Percentiles rank a stretch among this genome's conserved stretches.
These are phyloP conservation scores for Stephania yunnanensis DNA, from an alignment of 164 flowering plant genomes.

Conservation along the genomic window DNA sequence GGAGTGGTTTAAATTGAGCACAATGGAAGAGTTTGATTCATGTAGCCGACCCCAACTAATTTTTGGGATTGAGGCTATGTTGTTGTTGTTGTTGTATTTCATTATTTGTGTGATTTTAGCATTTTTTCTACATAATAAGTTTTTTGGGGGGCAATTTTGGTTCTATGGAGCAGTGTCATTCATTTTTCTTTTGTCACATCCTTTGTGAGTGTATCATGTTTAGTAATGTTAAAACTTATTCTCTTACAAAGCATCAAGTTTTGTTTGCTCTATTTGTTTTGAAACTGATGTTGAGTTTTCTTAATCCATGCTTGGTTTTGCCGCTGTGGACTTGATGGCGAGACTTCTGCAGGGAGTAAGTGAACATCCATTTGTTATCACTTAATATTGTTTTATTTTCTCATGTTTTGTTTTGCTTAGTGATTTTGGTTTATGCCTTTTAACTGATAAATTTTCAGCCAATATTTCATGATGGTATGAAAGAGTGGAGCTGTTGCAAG, in stretches of 20 bases:
- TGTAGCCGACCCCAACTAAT: too few species aligned
- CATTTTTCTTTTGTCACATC: background rate
- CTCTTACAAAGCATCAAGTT: background rate
- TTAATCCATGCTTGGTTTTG: slow-evolving; percentile 21
- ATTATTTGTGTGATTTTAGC: too few species aligned
- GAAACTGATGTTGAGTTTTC: slow-evolving; percentile 18
- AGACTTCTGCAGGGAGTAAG: slow-evolving; percentile 59
- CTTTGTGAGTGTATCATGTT: background rate
- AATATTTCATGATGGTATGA: slow-evolving; percentile 90
- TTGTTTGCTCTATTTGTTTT: background rate
- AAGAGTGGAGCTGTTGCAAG: slow-evolving; percentile 99
- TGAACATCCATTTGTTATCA: slow-evolving; percentile 8
- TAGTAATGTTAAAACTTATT: background rate
- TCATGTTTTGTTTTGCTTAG: background rate
- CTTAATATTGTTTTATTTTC: background rate
- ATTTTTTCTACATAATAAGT: too few species aligned
- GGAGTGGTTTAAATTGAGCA: too few species aligned
- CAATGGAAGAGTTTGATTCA: too few species aligned
- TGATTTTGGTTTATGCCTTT: background rate
- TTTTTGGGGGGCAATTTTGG: too few species aligned
- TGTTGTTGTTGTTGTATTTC: too few species aligned
- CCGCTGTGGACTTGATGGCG: slow-evolving; percentile 7
- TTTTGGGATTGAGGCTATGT: too few species aligned
- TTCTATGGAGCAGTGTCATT: too few species aligned
- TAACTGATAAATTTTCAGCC: slow-evolving; percentile 48